phyloP scores from a whole-genome alignment of 225 moss, liverwort and hornwort genomes.

The Physcomitrium patens region DNA sequence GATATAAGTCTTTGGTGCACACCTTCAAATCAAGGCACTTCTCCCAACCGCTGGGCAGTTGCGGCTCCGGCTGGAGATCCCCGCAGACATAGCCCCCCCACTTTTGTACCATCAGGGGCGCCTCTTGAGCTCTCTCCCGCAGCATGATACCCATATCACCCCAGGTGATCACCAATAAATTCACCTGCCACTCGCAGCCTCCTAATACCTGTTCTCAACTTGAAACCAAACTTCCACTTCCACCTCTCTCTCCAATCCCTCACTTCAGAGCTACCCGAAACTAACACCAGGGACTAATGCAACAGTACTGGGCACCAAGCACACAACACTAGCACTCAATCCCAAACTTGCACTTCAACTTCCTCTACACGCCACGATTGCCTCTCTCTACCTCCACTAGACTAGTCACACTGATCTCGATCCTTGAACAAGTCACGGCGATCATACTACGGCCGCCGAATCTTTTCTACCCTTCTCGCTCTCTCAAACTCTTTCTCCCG shows the following conservation, averaged over 20 bases:
- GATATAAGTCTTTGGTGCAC: not conserved
- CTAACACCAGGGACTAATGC: too few species aligned
- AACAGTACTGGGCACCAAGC: not conserved
- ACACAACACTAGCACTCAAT: conserved; percentile 3
- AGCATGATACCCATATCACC: conserved; percentile 42
- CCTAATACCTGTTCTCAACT: not conserved
- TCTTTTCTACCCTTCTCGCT: conserved; percentile 13
- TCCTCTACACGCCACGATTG: not conserved
- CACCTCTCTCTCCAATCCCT: too few species aligned
- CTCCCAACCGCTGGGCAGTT: conserved; percentile 73
- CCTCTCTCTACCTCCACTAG: too few species aligned
- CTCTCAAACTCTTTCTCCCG: not conserved
- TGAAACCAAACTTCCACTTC: too few species aligned
- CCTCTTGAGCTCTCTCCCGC: conserved; percentile 40
- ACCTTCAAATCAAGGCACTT: conserved; percentile 82
- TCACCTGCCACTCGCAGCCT: too few species aligned
- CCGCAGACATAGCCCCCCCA: conserved; percentile 17
- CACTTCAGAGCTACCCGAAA: too few species aligned
- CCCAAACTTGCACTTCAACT: conserved; percentile 2
- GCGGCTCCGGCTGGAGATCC: conserved; percentile 62
- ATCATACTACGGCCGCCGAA: conserved; percentile 22
- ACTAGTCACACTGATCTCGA: not conserved
- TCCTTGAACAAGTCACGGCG: not conserved
- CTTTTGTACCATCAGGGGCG: conserved; percentile 33
- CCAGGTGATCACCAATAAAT: too few species aligned